A percentile compares a stretch with the other conserved stretches of the same genome.
These are phyloP conservation scores for Candida verbasci DNA, from an alignment of 805 yeast species.

Conservation along the genomic window DNA sequence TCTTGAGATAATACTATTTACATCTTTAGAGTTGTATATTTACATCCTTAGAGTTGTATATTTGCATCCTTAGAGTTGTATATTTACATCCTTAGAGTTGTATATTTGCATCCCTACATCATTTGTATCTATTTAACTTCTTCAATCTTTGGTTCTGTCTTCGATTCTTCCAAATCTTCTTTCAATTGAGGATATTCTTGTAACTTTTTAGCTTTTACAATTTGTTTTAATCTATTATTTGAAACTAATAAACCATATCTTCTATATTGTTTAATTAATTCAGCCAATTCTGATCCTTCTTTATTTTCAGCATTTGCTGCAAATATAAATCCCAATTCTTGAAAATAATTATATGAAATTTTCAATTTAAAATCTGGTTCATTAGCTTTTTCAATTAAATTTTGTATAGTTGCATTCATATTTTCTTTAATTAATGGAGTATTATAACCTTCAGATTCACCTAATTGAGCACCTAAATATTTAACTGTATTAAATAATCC, in stretches of 20 bases:
- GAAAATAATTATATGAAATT: slow-evolving; percentile 53
- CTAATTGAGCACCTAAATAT: slow-evolving; percentile 58
- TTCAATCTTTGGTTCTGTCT: background rate
- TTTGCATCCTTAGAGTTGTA: no score
- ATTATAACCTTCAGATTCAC: slow-evolving; percentile 80
- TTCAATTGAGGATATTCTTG: background rate
- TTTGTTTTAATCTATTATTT: slow-evolving; percentile 33
- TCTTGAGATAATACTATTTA: no score
- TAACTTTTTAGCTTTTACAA: slow-evolving; percentile 37
- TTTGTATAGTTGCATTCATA: slow-evolving; percentile 9
- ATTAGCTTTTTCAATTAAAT: slow-evolving; percentile 23
- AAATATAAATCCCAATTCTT: slow-evolving; percentile 46
- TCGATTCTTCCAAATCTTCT: background rate
- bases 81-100: no score
- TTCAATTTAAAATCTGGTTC: slow-evolving; percentile 39
- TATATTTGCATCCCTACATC: no score
- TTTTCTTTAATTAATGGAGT: slow-evolving; percentile 48
- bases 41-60: no score
- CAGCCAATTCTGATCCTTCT: slow-evolving; percentile 35
- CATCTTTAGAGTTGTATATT: no score
- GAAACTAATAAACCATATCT: slow-evolving; percentile 58
- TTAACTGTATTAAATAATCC: slow-evolving; percentile 62
- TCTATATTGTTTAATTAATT: slow-evolving; percentile 58
- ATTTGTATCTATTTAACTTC: background rate
- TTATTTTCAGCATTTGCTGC: slow-evolving; percentile 35